Evolutionary conservation across 345 rosid species (phyloP).

Genomic region (Boechera retrofracta): DNA sequence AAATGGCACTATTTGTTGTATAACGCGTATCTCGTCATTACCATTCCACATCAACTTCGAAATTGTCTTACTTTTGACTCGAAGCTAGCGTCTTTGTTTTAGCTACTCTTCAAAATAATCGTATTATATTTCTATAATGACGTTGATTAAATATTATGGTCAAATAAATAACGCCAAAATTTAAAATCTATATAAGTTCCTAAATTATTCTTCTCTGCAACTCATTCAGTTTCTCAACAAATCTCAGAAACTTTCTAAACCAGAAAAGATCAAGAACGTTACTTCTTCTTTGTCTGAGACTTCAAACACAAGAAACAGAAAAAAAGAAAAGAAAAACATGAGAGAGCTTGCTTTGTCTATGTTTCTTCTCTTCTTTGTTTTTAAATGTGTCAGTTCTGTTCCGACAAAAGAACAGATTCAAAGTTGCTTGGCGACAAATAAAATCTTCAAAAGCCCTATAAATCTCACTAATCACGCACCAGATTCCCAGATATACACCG

Average conservation of each 20-base stretch:
- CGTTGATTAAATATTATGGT: slow-evolving; percentile 16
- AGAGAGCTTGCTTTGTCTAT: slow-evolving; percentile 25
- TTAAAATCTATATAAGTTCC: slow-evolving; percentile 25
- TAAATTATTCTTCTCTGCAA: slow-evolving; percentile 29
- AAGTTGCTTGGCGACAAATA: slow-evolving; percentile 28
- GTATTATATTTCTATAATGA: slow-evolving; percentile 18
- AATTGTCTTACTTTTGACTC: slow-evolving; percentile 23
- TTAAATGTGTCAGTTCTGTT: slow-evolving; percentile 10
- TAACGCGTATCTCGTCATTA: slow-evolving; percentile 33
- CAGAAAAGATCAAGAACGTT: slow-evolving; percentile 18
- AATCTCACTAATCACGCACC: background rate
- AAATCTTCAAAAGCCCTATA: slow-evolving; percentile 1
- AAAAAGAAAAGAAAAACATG: slow-evolving; percentile 6
- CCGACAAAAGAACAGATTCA: slow-evolving; percentile 41
- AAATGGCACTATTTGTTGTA: slow-evolving; percentile 20
- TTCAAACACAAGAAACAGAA: slow-evolving; percentile 33
- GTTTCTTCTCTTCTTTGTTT: slow-evolving; percentile 16
- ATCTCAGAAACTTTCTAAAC: slow-evolving; percentile 26
- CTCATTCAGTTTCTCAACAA: slow-evolving; percentile 37
- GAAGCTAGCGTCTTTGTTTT: slow-evolving; percentile 30
- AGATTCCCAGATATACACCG: slow-evolving; percentile 20
- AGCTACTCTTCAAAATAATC: slow-evolving; percentile 21
- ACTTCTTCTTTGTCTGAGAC: slow-evolving; percentile 28
- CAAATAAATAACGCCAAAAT: slow-evolving; percentile 16
- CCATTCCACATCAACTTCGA: slow-evolving; percentile 19